phyloP scores from a whole-genome alignment of 164 flowering plant species.

The Umbilicus rupestris region DNA sequence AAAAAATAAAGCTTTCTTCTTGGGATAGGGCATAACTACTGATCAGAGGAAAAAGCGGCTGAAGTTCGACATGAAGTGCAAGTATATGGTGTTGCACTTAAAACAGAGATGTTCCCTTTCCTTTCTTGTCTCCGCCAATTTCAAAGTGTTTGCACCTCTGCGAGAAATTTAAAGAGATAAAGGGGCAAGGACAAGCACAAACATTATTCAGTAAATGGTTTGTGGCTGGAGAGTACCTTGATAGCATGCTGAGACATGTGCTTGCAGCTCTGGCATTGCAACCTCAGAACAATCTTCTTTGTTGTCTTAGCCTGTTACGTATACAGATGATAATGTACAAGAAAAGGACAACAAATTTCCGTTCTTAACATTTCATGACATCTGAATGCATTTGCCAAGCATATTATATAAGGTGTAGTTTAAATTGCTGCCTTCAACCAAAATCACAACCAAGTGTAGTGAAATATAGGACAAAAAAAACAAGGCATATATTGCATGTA shows the following conservation, averaged over 20 bases:
- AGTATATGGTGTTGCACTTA: background rate
- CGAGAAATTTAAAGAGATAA: background rate
- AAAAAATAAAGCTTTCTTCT: background rate
- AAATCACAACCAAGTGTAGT: too few relatives aligned
- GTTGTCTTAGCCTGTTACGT: constrained; percentile 46
- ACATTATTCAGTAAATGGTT: background rate
- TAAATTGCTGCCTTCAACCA: too few relatives aligned
- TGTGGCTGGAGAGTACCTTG: constrained; percentile 25
- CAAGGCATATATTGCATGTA: too few relatives aligned
- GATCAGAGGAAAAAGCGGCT: background rate
- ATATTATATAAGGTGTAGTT: too few relatives aligned
- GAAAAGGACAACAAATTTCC: background rate
- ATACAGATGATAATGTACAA: background rate
- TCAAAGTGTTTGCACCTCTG: constrained; percentile 69
- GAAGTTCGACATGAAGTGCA: background rate
- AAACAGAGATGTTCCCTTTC: constrained; percentile 56
- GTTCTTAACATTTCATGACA: too few relatives aligned
- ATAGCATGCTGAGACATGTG: constrained; percentile 51
- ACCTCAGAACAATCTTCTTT: constrained; percentile 60
- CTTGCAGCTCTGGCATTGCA: constrained; percentile 56
- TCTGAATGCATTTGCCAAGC: too few relatives aligned
- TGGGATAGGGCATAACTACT: background rate
- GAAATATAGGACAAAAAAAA: too few relatives aligned
- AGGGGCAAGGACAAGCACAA: too few relatives aligned
- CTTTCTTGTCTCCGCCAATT: constrained; percentile 64